Conservation (phyloP, 2,329 filamentous ascomycete species). For the Lecanoromycetidae sp. region DNA sequence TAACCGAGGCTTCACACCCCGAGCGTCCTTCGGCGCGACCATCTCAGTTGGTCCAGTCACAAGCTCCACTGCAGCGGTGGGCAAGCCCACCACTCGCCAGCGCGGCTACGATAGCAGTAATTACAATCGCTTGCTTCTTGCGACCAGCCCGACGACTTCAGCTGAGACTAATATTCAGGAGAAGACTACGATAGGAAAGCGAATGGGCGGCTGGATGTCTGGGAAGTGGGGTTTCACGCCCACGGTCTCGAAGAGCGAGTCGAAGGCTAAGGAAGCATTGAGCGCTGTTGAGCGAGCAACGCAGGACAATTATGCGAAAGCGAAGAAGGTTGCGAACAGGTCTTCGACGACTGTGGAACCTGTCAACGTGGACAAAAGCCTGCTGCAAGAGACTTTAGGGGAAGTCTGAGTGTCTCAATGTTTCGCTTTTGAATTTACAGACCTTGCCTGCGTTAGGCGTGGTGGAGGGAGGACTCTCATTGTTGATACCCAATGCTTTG, state of each 20-base stretch:
- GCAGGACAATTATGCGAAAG: not conserved
- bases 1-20: slow-evolving; percentile 36
- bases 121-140: slow-evolving; percentile 44
- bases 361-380: slow-evolving; percentile 8
- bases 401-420: not conserved
- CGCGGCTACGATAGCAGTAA: slow-evolving; percentile 38
- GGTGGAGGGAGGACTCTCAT: too few relatives aligned
- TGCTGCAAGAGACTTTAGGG: slow-evolving; percentile 15
- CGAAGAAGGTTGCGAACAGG: not conserved
- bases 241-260: slow-evolving; percentile 23
- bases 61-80: slow-evolving; percentile 41
- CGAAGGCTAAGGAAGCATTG: slow-evolving; percentile 8
- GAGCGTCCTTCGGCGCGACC: slow-evolving; percentile 32
- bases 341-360: slow-evolving; percentile 12
- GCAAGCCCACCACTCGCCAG: slow-evolving; percentile 43
- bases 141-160: slow-evolving; percentile 17
- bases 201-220: slow-evolving; percentile 54
- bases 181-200: slow-evolving; percentile 34
- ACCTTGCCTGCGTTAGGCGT: too few relatives aligned
- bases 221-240: slow-evolving; percentile 50
- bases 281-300: slow-evolving; percentile 7
- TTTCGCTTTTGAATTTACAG: not conserved
- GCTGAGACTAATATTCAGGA: slow-evolving; percentile 20
- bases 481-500: too few relatives aligned
- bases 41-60: slow-evolving; percentile 44